Evolutionary conservation across 768 basidiomycete species (phyloP), one percentile per base, ranked within the genome.

Genomic region (Serpula lacrymans): DNA sequence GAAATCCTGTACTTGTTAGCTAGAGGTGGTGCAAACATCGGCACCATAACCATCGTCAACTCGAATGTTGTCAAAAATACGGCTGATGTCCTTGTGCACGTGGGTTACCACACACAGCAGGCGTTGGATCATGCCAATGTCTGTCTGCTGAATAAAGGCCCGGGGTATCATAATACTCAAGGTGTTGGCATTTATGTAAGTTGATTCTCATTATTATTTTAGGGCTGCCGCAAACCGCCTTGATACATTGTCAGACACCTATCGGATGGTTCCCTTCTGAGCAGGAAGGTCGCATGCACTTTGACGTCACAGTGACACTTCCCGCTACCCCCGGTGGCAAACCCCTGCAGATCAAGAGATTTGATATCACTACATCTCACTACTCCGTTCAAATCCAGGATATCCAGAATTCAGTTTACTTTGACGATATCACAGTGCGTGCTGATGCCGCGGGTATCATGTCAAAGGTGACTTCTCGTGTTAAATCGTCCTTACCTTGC

Each of bases 241-340:
- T n/a, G n/a, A n/a, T n/a, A n/a, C 49, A 20, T 5, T n/a, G n/a
- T n/a, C 14, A 72, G 71, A 70, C 69, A 1, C 63, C 63, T 2
- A 28, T 7, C 39, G 10, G 22, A 48, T 50, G 46, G n/a, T 21
- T 1, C 34, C 21, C 21, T 46, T 33, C n/a, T n/a, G n/a, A 25
- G 4, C 29, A 22, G 4, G 41, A 44, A 13, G 45, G 55, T 14
- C 45, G 34, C 9, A 48, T 70, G 31, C 48, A 37, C 20, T 70
- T 71, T 26, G 62, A 65, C 5, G 54, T 69, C 11, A 62, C 54
- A 13, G 48, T 72, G 11, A 59, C 54, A 32, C 53, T 76, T 2
- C 76, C 73, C 6, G 53, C 52, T 13, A 51, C 54, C 6, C 48
- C 37, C 4, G 37, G 48, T 12, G 34, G 47, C 14, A 31, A 34